A percentile compares a stretch with the other conserved stretches of the same genome.
Conservation (phyloP, 306 rosid genomes). For the Fragaria vesca region DNA sequence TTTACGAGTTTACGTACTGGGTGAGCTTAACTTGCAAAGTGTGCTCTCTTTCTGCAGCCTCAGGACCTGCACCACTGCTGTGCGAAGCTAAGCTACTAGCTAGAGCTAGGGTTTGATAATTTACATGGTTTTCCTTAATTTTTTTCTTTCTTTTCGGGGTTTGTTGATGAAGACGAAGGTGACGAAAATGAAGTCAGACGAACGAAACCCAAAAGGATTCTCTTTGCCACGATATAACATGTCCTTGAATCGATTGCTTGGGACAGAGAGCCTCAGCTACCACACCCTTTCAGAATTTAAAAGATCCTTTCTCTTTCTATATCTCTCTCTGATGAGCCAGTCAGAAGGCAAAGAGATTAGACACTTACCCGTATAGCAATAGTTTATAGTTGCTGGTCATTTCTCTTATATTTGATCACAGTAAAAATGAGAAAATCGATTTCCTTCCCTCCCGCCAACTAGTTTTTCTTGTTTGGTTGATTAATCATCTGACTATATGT, state of each 20-base stretch:
- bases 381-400: neutral
- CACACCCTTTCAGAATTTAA: neutral
- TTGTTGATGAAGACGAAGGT: constrained; percentile 8
- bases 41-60: neutral
- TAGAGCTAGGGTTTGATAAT: neutral
- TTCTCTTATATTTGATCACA: neutral
- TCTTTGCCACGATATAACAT: neutral
- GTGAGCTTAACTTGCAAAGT: constrained; percentile 27
- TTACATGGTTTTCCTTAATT: neutral
- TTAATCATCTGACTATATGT: no score
- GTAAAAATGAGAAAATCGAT: neutral
- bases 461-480: neutral
- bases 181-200: constrained; percentile 19
- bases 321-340: neutral
- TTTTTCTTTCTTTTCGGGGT: neutral
- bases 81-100: neutral
- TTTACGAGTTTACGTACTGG: constrained; percentile 34
- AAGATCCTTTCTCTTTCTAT: neutral
- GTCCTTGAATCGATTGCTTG: neutral
- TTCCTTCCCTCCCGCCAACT: neutral
- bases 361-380: neutral
- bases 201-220: constrained; percentile 36
- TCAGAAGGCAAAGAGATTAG: neutral
- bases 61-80: neutral
- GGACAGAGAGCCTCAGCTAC: neutral